Evolutionary conservation across 75 land plant species (phyloP), one percentile per base, ranked within the genome.

Genomic region (Sequoia sempervirens): DNA sequence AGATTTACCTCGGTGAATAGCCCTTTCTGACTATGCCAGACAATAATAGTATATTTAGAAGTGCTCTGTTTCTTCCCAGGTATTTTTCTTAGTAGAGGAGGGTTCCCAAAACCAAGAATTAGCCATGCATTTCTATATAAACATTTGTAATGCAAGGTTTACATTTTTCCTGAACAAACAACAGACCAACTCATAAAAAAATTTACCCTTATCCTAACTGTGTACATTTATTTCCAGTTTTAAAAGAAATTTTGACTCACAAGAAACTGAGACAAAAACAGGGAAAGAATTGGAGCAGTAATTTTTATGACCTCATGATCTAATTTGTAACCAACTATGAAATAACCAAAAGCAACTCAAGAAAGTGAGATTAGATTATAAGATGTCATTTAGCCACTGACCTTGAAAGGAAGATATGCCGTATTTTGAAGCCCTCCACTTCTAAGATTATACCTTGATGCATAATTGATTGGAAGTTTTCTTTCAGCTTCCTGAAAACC

Each of bases 321-420:
- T 78, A 41, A 26, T n/a, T n/a, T 45, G 13, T 47, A 45, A 75
- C 78, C 40, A 38, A 40, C 40, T 75, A 40, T 32, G 43, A 32
- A 75, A 20, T 23, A 75, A 75, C 45, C 11, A 18, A 75, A 75
- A 78, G 23, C 30, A 78, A 43, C 34, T 43, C 47, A n/a, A 45
- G 28, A 78, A 45, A 30, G 10, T 43, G 30, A n/a, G 47, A 78
- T 8, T 26, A 76, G 47, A 9, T 43, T 36, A 76, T 43, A 40
- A 78, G 80, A 15, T 78, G 45, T 78, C 46, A 78, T 78, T 78
- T 26, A 78, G 46, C 47, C 46, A 78, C 52, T 43, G 74, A 98
- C 99, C 99, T 98, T 98, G 82, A 98, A 98, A 53, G 99, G 99
- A 75, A 98, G 92, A 87, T 98, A 98, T 37, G 99, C 99, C 84